phyloP scores from a whole-genome alignment of 2,329 filamentous ascomycete species.

The Colletotrichum limetticola region DNA sequence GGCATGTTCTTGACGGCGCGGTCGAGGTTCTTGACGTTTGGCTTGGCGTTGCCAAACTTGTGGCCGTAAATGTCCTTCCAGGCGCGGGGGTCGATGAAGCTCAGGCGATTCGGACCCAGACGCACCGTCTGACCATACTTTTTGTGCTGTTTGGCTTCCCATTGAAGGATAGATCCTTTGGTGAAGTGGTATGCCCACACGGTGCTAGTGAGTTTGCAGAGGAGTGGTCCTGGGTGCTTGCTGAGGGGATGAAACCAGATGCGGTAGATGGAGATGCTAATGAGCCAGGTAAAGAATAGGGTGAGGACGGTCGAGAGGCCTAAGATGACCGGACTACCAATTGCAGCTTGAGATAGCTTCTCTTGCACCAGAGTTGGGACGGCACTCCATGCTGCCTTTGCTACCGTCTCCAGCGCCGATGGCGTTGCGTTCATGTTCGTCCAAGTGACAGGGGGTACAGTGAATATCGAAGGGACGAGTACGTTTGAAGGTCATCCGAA shows the following conservation, averaged over 20 bases:
- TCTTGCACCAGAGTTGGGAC: neutral
- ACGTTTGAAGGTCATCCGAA: neutral
- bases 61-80: constrained; percentile 36
- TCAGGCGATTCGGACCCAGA: constrained; percentile 36
- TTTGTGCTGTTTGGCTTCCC: constrained; percentile 15
- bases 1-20: neutral
- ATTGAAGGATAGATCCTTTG: constrained; percentile 4
- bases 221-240: constrained; percentile 40
- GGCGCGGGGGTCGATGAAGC: constrained; percentile 33
- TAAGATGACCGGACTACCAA: neutral
- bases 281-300: neutral
- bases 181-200: constrained; percentile 13
- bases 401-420: neutral
- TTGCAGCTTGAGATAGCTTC: neutral
- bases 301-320: neutral
- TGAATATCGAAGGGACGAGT: neutral
- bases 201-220: neutral
- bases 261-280: constrained; percentile 38
- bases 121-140: constrained; percentile 33
- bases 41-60: neutral
- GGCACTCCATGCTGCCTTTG: neutral
- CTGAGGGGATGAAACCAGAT: constrained; percentile 45
- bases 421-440: neutral
- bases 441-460: neutral
- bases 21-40: neutral